Evolutionary conservation across 176 grass and related monocot species (phyloP).

Genomic region (Aegilops umbellulata): DNA sequence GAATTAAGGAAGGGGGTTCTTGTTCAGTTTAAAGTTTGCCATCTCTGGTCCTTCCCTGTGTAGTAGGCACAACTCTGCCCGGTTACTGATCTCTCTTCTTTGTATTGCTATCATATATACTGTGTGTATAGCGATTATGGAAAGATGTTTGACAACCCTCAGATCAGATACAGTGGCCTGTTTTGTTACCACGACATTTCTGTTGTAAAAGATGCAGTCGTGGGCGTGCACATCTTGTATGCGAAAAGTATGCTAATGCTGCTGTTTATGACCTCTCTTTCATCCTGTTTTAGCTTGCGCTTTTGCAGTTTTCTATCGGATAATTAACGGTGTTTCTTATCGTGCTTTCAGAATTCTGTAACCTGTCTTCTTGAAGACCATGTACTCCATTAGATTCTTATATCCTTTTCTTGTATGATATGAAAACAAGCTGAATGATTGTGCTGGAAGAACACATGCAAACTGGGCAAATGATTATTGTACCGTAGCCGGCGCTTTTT

Average conservation of each 20-base stretch:
- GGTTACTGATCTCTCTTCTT: not conserved
- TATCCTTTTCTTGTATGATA: no score
- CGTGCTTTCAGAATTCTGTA: no score
- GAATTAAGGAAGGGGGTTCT: not conserved
- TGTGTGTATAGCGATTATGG: not conserved
- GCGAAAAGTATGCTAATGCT: not conserved
- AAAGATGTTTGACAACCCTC: not conserved
- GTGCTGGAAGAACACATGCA: no score
- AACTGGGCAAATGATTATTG: no score
- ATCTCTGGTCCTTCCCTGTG: not conserved
- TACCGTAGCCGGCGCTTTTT: no score
- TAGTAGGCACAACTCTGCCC: not conserved
- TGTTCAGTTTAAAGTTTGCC: constrained; percentile 8
- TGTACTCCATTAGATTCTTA: no score
- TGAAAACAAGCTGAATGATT: no score
- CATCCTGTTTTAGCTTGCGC: not conserved
- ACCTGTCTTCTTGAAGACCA: no score
- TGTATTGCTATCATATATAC: not conserved
- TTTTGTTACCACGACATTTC: not conserved
- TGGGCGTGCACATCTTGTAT: not conserved
- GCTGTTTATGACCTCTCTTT: not conserved
- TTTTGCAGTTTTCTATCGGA: not conserved
- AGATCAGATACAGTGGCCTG: constrained; percentile 7
- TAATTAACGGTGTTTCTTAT: no score
- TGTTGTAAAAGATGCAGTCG: not conserved